phyloP scores from a whole-genome alignment of 345 rosid genomes.

The Gossypium stocksii region DNA sequence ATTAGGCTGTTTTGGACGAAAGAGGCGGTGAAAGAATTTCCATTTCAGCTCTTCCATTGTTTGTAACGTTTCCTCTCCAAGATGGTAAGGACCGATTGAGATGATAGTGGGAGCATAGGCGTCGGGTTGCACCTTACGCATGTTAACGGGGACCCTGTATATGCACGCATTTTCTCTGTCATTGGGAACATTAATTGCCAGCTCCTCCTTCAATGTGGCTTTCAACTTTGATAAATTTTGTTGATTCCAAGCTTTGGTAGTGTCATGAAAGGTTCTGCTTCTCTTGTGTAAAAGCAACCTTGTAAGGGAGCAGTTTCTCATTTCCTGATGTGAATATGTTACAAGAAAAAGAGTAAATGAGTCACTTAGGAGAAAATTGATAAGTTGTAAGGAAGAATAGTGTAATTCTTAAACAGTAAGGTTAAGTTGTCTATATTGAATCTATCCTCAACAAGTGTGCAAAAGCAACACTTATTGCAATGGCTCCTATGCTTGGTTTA shows the following conservation, averaged over 20 bases:
- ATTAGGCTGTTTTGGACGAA: background rate
- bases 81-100: conserved; percentile 32
- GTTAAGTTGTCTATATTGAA: no score
- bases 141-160: conserved; percentile 24
- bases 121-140: conserved; percentile 20
- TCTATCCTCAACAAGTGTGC: no score
- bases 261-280: conserved; percentile 1
- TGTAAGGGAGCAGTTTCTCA: background rate
- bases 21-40: conserved; percentile 16
- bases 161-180: conserved; percentile 14
- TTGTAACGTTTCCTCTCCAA: conserved; percentile 6
- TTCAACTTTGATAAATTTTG: background rate
- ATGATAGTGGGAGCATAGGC: conserved; percentile 28
- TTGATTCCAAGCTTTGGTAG: background rate
- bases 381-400: no score
- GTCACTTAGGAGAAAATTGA: no score
- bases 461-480: no score
- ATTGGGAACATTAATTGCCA: background rate
- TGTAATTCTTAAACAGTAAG: no score
- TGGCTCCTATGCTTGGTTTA: no score
- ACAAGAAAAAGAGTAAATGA: no score
- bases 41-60: conserved; percentile 27
- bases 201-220: background rate
- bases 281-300: background rate
- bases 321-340: background rate